Percentiles rank a stretch among this genome's conserved stretches.
Conservation (phyloP, 78 protist species). For the Pelomyxa schiedti region DNA sequence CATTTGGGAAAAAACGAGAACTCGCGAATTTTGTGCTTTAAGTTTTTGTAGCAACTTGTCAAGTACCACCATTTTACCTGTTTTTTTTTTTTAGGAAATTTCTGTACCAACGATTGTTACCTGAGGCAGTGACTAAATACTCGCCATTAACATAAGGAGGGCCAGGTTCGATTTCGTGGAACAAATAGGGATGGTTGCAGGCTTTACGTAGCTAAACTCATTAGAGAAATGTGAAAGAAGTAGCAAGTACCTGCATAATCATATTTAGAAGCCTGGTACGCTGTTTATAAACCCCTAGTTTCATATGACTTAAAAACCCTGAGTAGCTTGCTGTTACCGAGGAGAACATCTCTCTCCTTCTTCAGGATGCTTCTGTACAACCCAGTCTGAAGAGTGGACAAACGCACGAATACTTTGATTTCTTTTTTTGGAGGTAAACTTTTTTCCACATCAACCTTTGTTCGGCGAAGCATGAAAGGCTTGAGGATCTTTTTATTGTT, state of each 20-base stretch:
- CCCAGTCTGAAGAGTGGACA: slow-evolving; percentile 59
- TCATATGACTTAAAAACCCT: too few species aligned
- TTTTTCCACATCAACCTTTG: slow-evolving; percentile 88
- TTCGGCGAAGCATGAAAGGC: slow-evolving; percentile 81
- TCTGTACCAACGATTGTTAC: slow-evolving; percentile 21
- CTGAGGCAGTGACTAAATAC: background rate
- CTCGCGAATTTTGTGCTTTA: slow-evolving; percentile 55
- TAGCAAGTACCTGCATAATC: slow-evolving; percentile 91
- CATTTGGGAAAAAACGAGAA: slow-evolving; percentile 86
- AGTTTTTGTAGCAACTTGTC: slow-evolving; percentile 73
- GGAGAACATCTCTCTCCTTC: slow-evolving; percentile 33
- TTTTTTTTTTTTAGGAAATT: slow-evolving; percentile 26
- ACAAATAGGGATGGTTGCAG: slow-evolving; percentile 95
- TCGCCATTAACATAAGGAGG: slow-evolving; percentile 36
- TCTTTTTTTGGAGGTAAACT: slow-evolving; percentile 92
- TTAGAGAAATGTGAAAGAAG: background rate
- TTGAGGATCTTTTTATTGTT: slow-evolving; percentile 7
- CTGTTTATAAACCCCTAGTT: background rate
- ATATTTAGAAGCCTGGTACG: slow-evolving; percentile 64
- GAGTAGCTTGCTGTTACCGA: slow-evolving; percentile 5
- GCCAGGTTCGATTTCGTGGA: slow-evolving; percentile 88
- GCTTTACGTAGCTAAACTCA: slow-evolving; percentile 43
- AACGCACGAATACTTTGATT: slow-evolving; percentile 56
- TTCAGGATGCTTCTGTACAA: slow-evolving; percentile 46
- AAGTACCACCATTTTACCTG: slow-evolving; percentile 87